phyloP scores from a whole-genome alignment of 768 basidiomycete genomes.

The Leccinum sublutescens region DNA sequence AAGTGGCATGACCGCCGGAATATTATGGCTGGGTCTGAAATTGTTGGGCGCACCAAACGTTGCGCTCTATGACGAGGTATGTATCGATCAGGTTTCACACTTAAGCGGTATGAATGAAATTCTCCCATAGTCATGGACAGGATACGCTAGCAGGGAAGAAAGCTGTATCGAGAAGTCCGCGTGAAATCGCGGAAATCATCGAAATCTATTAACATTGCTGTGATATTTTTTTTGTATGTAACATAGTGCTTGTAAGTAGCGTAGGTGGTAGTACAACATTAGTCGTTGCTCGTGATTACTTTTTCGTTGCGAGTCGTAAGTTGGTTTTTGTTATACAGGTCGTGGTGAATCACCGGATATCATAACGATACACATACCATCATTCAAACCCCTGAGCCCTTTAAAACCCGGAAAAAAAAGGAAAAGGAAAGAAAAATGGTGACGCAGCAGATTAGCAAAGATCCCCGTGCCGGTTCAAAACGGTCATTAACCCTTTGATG shows the following conservation, averaged over 20 bases:
- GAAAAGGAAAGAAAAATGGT: conserved; percentile 1
- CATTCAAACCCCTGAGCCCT: conserved; percentile 15
- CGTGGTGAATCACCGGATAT: background rate
- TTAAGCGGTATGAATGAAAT: conserved; percentile 18
- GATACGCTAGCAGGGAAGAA: conserved; percentile 75
- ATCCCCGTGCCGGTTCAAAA: conserved; percentile 33
- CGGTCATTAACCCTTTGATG: conserved; percentile 37
- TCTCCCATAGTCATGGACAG: conserved; percentile 83
- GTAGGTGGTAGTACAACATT: conserved; percentile 33
- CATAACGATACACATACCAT: conserved; percentile 25
- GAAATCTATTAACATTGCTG: conserved; percentile 3
- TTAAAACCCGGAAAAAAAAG: conserved; percentile 3
- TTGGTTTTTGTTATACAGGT: conserved; percentile 19
- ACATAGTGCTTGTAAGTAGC: conserved; percentile 19
- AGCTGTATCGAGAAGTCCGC: conserved; percentile 66
- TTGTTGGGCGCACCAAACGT: conserved; percentile 58
- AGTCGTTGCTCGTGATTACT: conserved; percentile 15
- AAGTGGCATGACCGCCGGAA: conserved; percentile 96
- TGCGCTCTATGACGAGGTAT: conserved; percentile 92
- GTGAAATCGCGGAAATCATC: conserved; percentile 11
- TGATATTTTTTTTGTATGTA: conserved; percentile 6
- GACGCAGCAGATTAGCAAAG: conserved; percentile 18
- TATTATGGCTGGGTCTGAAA: conserved; percentile 92
- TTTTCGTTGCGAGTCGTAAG: conserved; percentile 11
- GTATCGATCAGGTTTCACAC: conserved; percentile 21